Evolutionary conservation across 495 filamentous ascomycete species (phyloP).

Genomic region (Entonaema liquescens): DNA sequence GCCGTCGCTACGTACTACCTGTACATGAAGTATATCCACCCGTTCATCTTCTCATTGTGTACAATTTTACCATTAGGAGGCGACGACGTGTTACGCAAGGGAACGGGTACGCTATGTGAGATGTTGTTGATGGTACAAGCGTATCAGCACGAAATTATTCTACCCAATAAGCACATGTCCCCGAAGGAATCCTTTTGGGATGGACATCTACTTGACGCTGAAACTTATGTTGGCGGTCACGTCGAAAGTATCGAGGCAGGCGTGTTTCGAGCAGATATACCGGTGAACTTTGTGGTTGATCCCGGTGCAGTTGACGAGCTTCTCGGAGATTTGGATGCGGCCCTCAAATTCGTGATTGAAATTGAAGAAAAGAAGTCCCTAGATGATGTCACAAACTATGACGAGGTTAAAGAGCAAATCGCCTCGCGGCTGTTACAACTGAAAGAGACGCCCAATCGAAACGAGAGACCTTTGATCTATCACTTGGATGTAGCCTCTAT

Average conservation of each 20-base stretch:
- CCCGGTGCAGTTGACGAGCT: constrained; percentile 88
- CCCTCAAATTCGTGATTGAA: constrained; percentile 87
- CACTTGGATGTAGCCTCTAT: constrained; percentile 98
- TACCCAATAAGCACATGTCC: constrained; percentile 96
- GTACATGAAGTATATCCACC: constrained; percentile 99
- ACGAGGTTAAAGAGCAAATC: constrained; percentile 90
- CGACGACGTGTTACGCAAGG: constrained; percentile 92
- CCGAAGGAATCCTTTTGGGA: constrained; percentile 95
- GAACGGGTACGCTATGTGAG: constrained; percentile 96
- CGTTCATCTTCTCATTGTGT: constrained; percentile 98
- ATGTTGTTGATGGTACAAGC: constrained; percentile 99
- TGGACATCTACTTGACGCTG: constrained; percentile 92
- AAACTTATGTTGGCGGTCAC: constrained; percentile 98
- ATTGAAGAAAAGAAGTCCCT: constrained; percentile 95
- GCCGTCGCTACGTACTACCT: constrained; percentile 98
- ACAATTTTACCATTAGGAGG: constrained; percentile 94
- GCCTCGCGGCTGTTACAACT: constrained; percentile 73
- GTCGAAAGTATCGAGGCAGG: constrained; percentile 99
- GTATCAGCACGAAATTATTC: constrained; percentile 86
- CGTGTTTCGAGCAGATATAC: constrained; percentile 95
- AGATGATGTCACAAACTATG: constrained; percentile 91
- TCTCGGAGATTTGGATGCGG: constrained; percentile 84
- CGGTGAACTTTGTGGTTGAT: constrained; percentile 89
- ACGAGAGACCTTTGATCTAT: constrained; percentile 91
- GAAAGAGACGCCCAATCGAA: constrained; percentile 80